Evolutionary conservation across 495 filamentous ascomycete species (phyloP), one percentile per base, ranked within the genome.

Genomic region (Aspergillus baeticus): DNA sequence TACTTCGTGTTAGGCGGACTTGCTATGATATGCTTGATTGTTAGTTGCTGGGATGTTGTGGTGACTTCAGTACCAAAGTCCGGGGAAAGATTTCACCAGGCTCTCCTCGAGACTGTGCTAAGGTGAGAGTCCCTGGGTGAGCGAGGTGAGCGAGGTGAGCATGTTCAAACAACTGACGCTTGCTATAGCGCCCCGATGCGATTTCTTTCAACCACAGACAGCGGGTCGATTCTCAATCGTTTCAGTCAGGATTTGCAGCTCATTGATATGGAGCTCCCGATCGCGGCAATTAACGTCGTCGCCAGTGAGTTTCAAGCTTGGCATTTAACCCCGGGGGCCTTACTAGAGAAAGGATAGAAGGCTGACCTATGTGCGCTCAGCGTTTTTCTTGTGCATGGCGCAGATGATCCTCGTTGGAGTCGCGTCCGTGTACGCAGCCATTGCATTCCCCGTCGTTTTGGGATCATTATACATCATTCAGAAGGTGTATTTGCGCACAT

Each of bases 401-500:
- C 74, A 77, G 54, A 67, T 70, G 47, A 68, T 73, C 17, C 61
- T 79, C 6, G 75, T 81, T 17, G 69, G 59, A 5, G 53, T 70
- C 4, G 63, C 70, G 17, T 70, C 77, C 1, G 45, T 36, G 2
- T 81, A 73, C 55, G 61, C 63, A 0, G 77, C 73, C 0, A 67
- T 73, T 31, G 59, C 71, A 2, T 69, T 79, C 35, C 77, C 77
- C 1, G 35, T 73, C 21, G 60, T 71, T 8, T 26, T 73, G 13
- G 21, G 76, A 3, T 58, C 67, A 10, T 55, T 81, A 5, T 83
- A 77, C 35, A 26, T 75, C 6, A 68, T 84, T 3, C 79, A 84
- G 54, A 76, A 74, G 47, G 66, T 77, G 22, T 87, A 87, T 55
- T 72, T 87, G 0, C 72, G 76, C 5, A 86, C 83, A 0, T 83